Conservation (phyloP, 2,329 filamentous ascomycete genomes). For the Rhynchosporium agropyri region DNA sequence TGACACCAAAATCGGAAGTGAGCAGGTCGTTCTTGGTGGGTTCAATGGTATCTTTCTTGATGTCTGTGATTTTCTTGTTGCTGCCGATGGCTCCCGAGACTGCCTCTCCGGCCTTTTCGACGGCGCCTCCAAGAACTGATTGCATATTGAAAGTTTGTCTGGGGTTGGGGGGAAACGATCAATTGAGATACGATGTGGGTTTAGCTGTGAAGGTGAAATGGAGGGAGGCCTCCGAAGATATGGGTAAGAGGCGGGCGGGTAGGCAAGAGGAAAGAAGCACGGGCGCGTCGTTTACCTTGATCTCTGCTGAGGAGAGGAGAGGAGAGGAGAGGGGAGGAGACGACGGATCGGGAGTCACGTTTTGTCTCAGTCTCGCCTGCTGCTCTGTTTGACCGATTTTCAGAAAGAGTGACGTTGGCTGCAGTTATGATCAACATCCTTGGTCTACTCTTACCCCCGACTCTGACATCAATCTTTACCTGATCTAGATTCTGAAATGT, state of each 20-base stretch:
- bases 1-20: constrained; percentile 78
- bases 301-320: background rate
- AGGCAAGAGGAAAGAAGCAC: too few relatives aligned
- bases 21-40: constrained; percentile 60
- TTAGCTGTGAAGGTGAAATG: background rate
- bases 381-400: background rate
- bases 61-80: constrained; percentile 38
- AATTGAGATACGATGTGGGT: background rate
- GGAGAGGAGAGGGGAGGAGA: too few relatives aligned
- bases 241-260: background rate
- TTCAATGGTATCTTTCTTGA: constrained; percentile 55
- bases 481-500: background rate
- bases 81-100: constrained; percentile 30
- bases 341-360: too few relatives aligned
- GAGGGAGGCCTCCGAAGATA: background rate
- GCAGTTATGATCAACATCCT: background rate
- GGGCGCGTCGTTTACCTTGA: background rate
- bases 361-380: background rate
- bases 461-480: background rate
- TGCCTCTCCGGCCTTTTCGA: constrained; percentile 29
- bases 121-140: constrained; percentile 25
- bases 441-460: constrained; percentile 4
- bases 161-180: background rate
- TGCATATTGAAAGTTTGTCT: constrained; percentile 37
- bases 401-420: constrained; percentile 10